Evolutionary conservation across 306 rosid species (phyloP).

Genomic region (Potentilla sterilis): DNA sequence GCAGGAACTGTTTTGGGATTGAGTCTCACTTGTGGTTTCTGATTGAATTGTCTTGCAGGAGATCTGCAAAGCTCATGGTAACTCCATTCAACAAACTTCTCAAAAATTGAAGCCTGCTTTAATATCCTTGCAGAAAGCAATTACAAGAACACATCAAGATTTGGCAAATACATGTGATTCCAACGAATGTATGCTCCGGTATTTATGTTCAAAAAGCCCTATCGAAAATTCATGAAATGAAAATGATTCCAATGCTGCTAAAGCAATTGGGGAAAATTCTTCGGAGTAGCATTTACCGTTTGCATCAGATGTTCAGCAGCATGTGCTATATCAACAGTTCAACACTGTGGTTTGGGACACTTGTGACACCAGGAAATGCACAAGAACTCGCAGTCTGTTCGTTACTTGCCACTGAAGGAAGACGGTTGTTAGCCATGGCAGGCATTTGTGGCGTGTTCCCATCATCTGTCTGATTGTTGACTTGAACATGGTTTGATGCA

Average conservation of each 20-base stretch:
- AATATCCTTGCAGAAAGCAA: constrained; percentile 76
- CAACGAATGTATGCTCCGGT: constrained; percentile 75
- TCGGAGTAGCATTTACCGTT: not conserved
- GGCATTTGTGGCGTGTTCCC: not conserved
- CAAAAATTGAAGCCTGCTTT: constrained; percentile 76
- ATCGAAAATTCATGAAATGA: constrained; percentile 42
- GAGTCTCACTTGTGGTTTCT: constrained; percentile 15
- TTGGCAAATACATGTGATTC: constrained; percentile 87
- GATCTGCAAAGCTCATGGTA: constrained; percentile 77
- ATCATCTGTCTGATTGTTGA: not conserved
- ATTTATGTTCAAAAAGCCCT: constrained; percentile 45
- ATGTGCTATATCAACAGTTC: not conserved
- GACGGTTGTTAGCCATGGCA: not conserved
- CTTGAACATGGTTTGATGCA: not conserved
- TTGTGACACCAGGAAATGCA: not conserved
- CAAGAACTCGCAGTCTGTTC: not conserved
- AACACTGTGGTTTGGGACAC: not conserved
- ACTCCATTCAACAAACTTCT: constrained; percentile 65
- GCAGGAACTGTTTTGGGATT: not conserved
- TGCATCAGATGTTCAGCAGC: not conserved
- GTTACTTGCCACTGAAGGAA: not conserved
- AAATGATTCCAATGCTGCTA: not conserved
- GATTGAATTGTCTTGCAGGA: constrained; percentile 53
- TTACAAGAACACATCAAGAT: constrained; percentile 76
- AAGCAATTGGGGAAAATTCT: not conserved